Conservation (phyloP, 164 flowering plant species). For the Kingdonia uniflora region DNA sequence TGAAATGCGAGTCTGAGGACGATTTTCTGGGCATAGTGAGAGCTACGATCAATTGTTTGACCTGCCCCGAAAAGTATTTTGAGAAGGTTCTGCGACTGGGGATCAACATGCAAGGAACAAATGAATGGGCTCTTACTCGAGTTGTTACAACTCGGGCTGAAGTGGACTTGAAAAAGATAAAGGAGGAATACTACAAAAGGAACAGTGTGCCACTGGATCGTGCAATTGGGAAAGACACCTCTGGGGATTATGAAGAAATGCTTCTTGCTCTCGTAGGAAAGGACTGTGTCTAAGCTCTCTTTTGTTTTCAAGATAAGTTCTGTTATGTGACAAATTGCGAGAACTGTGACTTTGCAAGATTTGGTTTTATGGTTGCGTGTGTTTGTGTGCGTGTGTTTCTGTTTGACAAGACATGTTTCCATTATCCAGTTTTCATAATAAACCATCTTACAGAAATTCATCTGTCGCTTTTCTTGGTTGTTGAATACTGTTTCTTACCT, state of each 20-base stretch:
- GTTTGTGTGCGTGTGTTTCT: too few relatives aligned
- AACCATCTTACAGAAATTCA: too few relatives aligned
- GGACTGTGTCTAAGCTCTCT: slow-evolving; percentile 13
- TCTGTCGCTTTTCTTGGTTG: too few relatives aligned
- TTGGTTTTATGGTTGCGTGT: too few relatives aligned
- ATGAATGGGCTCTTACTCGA: slow-evolving; percentile 69
- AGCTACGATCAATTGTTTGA: slow-evolving; percentile 44
- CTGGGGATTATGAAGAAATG: slow-evolving; percentile 65
- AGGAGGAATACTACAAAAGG: slow-evolving; percentile 51
- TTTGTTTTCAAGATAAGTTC: not conserved
- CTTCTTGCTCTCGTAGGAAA: slow-evolving; percentile 50
- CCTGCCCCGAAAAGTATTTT: slow-evolving; percentile 47
- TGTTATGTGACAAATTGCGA: too few relatives aligned
- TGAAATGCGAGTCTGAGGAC: slow-evolving; percentile 36
- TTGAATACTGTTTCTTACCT: too few relatives aligned
- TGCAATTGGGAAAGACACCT: slow-evolving; percentile 51
- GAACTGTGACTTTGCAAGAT: too few relatives aligned
- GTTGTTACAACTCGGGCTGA: slow-evolving; percentile 76
- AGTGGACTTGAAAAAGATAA: slow-evolving; percentile 61
- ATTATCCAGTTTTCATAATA: too few relatives aligned
- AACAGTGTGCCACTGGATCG: slow-evolving; percentile 50
- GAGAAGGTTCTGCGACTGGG: slow-evolving; percentile 55
- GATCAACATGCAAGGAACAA: slow-evolving; percentile 54
- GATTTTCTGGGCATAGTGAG: slow-evolving; percentile 40
- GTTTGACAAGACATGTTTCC: too few relatives aligned